Conservation (phyloP, 176 grass and related monocot genomes). For the Triticum urartu region DNA sequence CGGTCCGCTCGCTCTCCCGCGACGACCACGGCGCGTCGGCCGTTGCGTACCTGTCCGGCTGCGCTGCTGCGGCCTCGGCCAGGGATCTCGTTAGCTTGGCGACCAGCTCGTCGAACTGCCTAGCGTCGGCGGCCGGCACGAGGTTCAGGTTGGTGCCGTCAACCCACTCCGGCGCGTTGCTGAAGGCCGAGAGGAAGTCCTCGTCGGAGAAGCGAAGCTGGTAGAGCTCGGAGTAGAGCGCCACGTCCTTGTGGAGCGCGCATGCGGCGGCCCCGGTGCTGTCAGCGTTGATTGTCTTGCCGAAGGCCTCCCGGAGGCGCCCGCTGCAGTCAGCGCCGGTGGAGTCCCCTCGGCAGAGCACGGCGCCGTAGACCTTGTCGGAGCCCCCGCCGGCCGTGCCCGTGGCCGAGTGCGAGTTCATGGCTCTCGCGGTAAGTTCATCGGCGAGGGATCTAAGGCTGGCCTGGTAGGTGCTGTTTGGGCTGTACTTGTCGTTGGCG, state of each 20-base stretch:
- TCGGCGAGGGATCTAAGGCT: conserved; percentile 7
- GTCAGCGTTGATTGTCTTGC: not conserved
- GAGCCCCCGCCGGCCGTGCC: conserved; percentile 24
- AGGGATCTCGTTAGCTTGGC: conserved; percentile 3
- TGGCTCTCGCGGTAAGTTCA: not conserved
- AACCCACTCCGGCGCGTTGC: conserved; percentile 26
- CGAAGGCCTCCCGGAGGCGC: not conserved
- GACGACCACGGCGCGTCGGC: conserved; percentile 15
- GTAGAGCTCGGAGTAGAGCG: conserved; percentile 46
- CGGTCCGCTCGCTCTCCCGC: not conserved
- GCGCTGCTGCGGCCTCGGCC: conserved; percentile 1
- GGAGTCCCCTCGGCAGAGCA: conserved; percentile 58
- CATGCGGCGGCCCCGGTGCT: not conserved
- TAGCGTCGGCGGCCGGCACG: not conserved
- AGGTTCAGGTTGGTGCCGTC: not conserved
- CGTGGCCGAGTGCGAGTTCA: conserved; percentile 28
- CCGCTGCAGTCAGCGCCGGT: conserved; percentile 14
- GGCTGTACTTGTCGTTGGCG: not conserved
- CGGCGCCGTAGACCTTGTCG: conserved; percentile 34
- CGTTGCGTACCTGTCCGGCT: conserved; percentile 17
- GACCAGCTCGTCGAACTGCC: conserved; percentile 18
- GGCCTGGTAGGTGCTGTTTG: conserved; percentile 3
- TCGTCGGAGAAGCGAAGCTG: conserved; percentile 49
- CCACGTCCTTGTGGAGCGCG: conserved; percentile 23
- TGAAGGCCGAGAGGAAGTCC: conserved; percentile 47